Evolutionary conservation across 2,329 filamentous ascomycete genomes (phyloP), one percentile per base, ranked within the genome.

Genomic region (Microdochium trichocladiopsis): DNA sequence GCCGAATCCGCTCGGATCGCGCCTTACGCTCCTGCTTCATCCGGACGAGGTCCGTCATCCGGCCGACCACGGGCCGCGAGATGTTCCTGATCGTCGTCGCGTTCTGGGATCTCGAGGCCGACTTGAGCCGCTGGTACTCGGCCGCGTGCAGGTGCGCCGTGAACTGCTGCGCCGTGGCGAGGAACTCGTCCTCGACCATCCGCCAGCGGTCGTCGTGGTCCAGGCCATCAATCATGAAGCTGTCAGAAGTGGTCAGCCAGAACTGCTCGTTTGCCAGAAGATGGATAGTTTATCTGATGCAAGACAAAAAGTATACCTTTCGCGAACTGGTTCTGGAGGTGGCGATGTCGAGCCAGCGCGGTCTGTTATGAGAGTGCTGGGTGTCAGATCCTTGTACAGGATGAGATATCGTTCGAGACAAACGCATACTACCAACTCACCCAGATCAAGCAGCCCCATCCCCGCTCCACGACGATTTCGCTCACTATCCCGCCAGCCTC

Each of bases 101-200:
- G 56, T 84, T 84, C 49, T 78, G 75, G 10, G 72, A 63, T 56
- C 73, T 78, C 3, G 82, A 80, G 33, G 73, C 69, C 31, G 72
- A 69, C 65, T 86, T 87, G 47, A 89, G 76, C 3, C 84, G 79
- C 53, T 83, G 75, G 64, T 93, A 93, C 66, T 91, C 88, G 16
- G 83, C 86, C n/a, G 83, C 80, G 63, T 92, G 88, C 2, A 93
- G 76, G 65, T 91, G 87, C 4, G 79, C 77, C 0, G 88, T 93
- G 67, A 89, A 93, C 2, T 74, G 71, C 50, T 82, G 79, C 0
- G 88, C 88, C 0, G 83, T 80, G 16, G 78, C 71, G 21, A 86
- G 70, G 56, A 94, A 82, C 58, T 93, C 88, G 60, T 94, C 89
- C 66, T 93, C 89, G 0, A 94, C 89, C 86, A 93, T 92, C 60